Evolutionary conservation across 805 yeast species (phyloP), one percentile per base, ranked within the genome.

Genomic region (Kazachstania bromeliacearum): DNA sequence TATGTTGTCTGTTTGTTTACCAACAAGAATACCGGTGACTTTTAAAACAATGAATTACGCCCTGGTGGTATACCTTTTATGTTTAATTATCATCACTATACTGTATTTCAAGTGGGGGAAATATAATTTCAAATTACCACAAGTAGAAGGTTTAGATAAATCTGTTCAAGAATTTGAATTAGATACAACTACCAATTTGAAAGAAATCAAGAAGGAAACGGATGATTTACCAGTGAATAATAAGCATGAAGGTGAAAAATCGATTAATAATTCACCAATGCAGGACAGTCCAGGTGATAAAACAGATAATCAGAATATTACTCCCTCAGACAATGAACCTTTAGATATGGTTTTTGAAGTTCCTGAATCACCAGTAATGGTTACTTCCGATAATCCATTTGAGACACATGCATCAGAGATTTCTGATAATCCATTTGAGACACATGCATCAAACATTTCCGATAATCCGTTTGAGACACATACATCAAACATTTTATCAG

Each of bases 1-100:
- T 22, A 66, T 73, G 42, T 55, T 78, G 33, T 65, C 81, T 0
- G 63, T 82, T n/a, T 79, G 85, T 44, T 61, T 79, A 53, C 89
- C 89, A 1, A 79, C 85, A 0, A 75, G 75, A 33, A 62, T 80
- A 34, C 74, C 73, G 16, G 68, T 74, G 4, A 67, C 69, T 1
- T 45, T 53, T 1, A 37, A 39, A 4, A 49, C 67, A 2, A 66
- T 66, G 70, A 66, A 66, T 44, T 66, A 66, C 47, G 85, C 94
- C 0, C 57, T 75, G n/a, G 68, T 71, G 7, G 87, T 82, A 3
- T 73, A 79, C 43, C 42, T 65, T 0, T 44, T 67, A 1, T 70
- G 70, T 40, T 60, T 75, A n/a, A 44, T 72, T 0, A 46, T 62
- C 1, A 65, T 77, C 27, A 72, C 79, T 1, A 42, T 68, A 0